Base-by-base conservation (phyloP, 2,329 filamentous ascomycete genomes). In the Xylariaceae sp. region DNA sequence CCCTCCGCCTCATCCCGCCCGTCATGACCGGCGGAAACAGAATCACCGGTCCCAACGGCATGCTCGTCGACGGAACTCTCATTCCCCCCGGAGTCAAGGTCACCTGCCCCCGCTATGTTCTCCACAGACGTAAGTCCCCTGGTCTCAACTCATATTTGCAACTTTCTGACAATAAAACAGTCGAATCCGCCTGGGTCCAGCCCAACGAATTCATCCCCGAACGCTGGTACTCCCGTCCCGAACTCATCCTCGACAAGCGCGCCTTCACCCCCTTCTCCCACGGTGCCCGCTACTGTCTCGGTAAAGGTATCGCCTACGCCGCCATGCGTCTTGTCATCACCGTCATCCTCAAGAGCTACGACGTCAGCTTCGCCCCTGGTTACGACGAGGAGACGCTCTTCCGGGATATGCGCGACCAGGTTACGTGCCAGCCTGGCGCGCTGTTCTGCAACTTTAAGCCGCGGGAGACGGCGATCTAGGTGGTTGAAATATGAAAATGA, bases 141-240 rank as follows among this genome's bases (percentile, higher is more conserved):
- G 17, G 2, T 17, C 37, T 13, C 9, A 41, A 37, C 5, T 4
- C 5, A 10, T 23, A 8, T 23, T 18, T 18, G 17, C 4, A 18
- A 2, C 7, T 39, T 9, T 50, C 57, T 63, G 15, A 63, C 48
- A 48, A 15, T 2, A 15, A 34, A 0, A 34, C 34, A 67, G 64
- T 67, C 57, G 65, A 66, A 60, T 63, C 60, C 4, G 53, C 62
- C 17, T 67, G 61, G 51, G 51, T 57, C 10, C 17, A 52, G 8
- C 59, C 64, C 11, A 53, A 64, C 18, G 64, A 65, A 2, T 67
- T 67, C 44, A 61, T 67, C 44, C 65, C 65, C 4, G 65, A 67
- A 52, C 55, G 64, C 6, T 65, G 65, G 64, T 61, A 64, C 55
- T 64, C 61, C 17, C 60, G 56, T 2, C 64, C 64, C 4, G 65